These are phyloP conservation scores for Cladophialophora chaetospira DNA, from an alignment of 2,329 filamentous ascomycete genomes.

Conservation along the genomic window DNA sequence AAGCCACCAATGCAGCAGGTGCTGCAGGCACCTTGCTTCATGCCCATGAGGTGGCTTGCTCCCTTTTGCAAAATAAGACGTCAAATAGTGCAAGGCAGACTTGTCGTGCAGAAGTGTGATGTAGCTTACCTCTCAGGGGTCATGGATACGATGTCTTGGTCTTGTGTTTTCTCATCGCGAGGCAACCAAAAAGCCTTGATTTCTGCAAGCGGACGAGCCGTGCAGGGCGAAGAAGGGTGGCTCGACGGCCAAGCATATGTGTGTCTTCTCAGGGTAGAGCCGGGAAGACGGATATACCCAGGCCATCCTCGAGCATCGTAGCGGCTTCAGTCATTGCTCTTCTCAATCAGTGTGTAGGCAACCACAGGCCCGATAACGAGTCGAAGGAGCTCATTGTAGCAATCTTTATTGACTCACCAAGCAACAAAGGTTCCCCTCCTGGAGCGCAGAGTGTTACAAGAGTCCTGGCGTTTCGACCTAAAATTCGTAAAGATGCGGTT, in stretches of 20 bases:
- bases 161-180: too few relatives aligned
- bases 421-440: neutral
- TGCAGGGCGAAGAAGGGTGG: neutral
- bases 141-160: too few relatives aligned
- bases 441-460: neutral
- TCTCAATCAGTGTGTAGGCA: too few relatives aligned
- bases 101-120: too few relatives aligned
- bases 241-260: neutral
- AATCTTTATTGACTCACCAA: neutral
- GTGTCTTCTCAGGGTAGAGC: neutral
- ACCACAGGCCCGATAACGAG: too few relatives aligned
- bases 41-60: neutral
- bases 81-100: neutral
- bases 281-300: neutral
- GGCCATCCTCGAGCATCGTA: neutral
- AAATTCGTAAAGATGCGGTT: neutral
- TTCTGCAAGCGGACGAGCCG: neutral
- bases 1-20: too few relatives aligned
- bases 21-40: too few relatives aligned
- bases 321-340: neutral
- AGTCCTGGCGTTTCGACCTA: neutral
- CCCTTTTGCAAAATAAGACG: neutral
- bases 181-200: neutral
- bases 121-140: too few relatives aligned
- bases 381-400: too few relatives aligned